Evolutionary conservation across 192 early-diverging fungal genomes (phyloP).

Genomic region (Rhizophagus prolifer): DNA sequence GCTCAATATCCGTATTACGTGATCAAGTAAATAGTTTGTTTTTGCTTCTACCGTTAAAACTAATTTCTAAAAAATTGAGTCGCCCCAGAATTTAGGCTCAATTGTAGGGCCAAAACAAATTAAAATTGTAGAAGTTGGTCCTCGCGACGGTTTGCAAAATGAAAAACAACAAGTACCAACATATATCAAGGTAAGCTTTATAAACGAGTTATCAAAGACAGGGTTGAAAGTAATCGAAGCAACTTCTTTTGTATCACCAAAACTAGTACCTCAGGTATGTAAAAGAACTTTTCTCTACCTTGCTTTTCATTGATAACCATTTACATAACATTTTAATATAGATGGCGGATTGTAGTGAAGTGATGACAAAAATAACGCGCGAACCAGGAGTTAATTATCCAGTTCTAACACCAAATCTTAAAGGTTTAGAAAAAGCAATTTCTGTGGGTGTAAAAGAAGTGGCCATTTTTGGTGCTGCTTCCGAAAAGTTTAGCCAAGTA

Average conservation of each 20-base stretch:
- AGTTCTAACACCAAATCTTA: constrained; percentile 86
- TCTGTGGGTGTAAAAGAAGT: constrained; percentile 81
- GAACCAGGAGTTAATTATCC: constrained; percentile 75
- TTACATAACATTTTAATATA: constrained; percentile 34
- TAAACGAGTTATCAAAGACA: constrained; percentile 75
- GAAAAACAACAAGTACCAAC: constrained; percentile 84
- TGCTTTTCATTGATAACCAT: not conserved
- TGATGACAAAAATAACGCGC: constrained; percentile 68
- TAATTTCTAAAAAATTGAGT: not conserved
- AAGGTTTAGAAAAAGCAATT: constrained; percentile 81
- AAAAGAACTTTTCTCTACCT: not conserved
- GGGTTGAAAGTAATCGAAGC: constrained; percentile 86
- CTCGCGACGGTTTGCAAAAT: constrained; percentile 96
- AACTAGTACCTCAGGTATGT: constrained; percentile 88
- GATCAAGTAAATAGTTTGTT: not conserved
- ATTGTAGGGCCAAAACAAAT: constrained; percentile 45
- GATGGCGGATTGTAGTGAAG: constrained; percentile 83
- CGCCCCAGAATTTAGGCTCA: not conserved
- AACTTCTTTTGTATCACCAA: constrained; percentile 93
- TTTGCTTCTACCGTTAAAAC: not conserved
- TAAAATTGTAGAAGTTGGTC: constrained; percentile 94
- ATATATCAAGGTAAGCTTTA: constrained; percentile 81
- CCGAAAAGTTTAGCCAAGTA: constrained; percentile 82
- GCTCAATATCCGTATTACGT: not conserved
- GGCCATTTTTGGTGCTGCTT: constrained; percentile 88